These are phyloP conservation scores for Xerocomellus chrysenteron DNA, from an alignment of 768 basidiomycete species.

Conservation along the genomic window DNA sequence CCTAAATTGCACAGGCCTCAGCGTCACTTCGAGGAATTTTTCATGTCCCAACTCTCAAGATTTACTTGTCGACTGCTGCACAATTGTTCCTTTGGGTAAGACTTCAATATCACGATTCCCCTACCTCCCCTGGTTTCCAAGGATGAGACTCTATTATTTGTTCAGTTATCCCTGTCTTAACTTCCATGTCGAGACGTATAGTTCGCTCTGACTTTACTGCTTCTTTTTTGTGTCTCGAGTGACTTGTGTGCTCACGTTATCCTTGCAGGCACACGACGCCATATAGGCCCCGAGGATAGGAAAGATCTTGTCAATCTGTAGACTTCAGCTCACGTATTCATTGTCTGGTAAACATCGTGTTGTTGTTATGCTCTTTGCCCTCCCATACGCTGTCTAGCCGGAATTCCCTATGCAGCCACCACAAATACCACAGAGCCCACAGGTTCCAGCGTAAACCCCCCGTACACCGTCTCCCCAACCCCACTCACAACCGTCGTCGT, in stretches of 20 bases:
- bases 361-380: background rate
- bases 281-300: background rate
- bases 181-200: conserved; percentile 21
- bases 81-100: background rate
- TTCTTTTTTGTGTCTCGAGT: background rate
- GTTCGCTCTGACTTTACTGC: background rate
- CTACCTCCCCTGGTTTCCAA: background rate
- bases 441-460: conserved; percentile 24
- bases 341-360: background rate
- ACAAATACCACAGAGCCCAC: conserved; percentile 26
- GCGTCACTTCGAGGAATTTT: too few species aligned
- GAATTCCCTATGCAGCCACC: background rate
- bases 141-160: conserved; percentile 19
- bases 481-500: conserved; percentile 17
- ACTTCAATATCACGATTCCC: too few species aligned
- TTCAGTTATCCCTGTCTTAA: conserved; percentile 36
- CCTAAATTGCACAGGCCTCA: too few species aligned
- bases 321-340: background rate
- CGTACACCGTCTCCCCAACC: background rate
- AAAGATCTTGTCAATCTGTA: background rate
- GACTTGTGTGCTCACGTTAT: background rate
- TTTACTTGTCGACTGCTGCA: too few species aligned
- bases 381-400: background rate
- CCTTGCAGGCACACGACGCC: background rate
- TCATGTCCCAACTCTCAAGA: too few species aligned